Evolutionary conservation across 176 grass and related monocot species (phyloP).

Genomic region (Ampelocalamus luodianensis): DNA sequence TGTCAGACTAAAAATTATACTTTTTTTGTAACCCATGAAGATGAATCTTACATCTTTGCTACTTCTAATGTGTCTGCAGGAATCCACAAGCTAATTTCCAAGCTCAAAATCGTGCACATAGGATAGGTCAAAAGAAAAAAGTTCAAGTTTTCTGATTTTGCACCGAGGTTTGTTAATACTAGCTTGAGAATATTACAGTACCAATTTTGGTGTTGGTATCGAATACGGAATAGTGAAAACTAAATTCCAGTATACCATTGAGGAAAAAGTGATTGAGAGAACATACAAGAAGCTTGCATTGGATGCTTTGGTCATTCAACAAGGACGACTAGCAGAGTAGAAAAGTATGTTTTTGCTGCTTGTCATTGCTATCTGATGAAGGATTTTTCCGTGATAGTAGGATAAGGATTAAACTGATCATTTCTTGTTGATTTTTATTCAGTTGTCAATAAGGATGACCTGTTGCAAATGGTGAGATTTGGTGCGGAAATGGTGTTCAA

Average conservation of each 20-base stretch:
- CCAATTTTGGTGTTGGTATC: conserved; percentile 15
- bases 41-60: conserved; percentile 16
- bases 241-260: conserved; percentile 84
- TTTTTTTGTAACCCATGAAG: neutral
- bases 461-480: conserved; percentile 98
- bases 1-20: conserved; percentile 24
- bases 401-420: conserved; percentile 22
- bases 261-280: conserved; percentile 98
- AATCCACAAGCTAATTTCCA: conserved; percentile 98
- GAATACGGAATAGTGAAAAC: conserved; percentile 22
- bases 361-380: conserved; percentile 12
- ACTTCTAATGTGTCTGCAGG: conserved; percentile 56
- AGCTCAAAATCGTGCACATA: conserved; percentile 97
- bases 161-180: conserved; percentile 78
- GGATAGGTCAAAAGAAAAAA: conserved; percentile 99
- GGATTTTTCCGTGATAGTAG: neutral
- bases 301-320: conserved; percentile 99
- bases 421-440: conserved; percentile 43
- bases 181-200: conserved; percentile 16
- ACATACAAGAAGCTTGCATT: conserved; percentile 98
- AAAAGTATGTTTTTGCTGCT: too few relatives aligned
- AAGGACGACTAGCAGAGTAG: too few relatives aligned
- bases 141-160: conserved; percentile 99
- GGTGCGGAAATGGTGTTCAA: conserved; percentile 99
- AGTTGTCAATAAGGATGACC: conserved; percentile 99